Conservation (phyloP, 306 rosid species). For the Rubus idaeus region DNA sequence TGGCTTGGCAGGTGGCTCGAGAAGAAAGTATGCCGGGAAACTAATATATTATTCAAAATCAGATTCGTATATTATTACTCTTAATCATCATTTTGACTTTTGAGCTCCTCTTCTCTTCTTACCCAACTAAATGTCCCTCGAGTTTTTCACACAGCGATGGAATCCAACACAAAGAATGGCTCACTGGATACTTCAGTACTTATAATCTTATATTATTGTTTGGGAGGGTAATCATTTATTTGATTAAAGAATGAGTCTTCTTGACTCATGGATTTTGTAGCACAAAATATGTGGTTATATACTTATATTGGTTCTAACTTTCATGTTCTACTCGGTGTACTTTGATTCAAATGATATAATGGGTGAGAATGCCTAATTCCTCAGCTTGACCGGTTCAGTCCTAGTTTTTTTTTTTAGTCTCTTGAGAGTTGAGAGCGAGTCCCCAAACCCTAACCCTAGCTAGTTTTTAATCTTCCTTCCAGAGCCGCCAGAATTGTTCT, state of each 20-base stretch:
- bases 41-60: neutral
- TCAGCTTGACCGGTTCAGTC: no score
- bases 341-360: no score
- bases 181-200: neutral
- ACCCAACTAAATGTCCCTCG: neutral
- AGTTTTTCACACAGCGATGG: neutral
- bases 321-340: no score
- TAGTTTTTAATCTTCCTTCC: no score
- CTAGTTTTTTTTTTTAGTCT: no score
- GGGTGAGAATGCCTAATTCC: no score
- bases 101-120: no score
- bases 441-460: neutral
- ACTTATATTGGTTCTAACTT: no score
- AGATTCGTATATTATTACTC: neutral
- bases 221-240: neutral
- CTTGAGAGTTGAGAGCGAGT: no score
- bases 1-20: neutral
- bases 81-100: no score
- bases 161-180: neutral
- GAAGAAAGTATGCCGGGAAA: conserved; percentile 1
- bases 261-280: neutral
- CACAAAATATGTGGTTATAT: no score
- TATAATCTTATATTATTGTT: neutral
- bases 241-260: neutral
- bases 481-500: neutral